These are phyloP conservation scores for Chaetomium strumarium DNA, from an alignment of 2,329 filamentous ascomycete genomes.

Conservation along the genomic window DNA sequence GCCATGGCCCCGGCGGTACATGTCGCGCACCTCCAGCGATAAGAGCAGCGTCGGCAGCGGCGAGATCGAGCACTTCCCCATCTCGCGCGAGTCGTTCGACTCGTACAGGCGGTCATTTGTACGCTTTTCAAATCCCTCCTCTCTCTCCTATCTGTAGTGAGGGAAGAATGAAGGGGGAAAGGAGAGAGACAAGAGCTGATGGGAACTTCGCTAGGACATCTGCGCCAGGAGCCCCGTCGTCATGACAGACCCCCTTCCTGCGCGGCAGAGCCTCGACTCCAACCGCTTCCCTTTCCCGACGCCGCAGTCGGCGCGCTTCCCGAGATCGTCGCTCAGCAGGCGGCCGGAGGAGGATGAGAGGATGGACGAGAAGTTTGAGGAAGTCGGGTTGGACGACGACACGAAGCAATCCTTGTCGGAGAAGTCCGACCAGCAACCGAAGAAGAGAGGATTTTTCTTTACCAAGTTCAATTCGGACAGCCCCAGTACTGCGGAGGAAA, in stretches of 20 bases:
- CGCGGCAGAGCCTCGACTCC: conserved; percentile 77
- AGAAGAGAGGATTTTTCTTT: conserved; percentile 79
- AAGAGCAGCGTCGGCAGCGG: conserved; percentile 55
- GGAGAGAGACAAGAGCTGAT: background rate
- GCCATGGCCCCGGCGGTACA: conserved; percentile 62
- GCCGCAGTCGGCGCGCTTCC: conserved; percentile 22
- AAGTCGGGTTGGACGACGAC: conserved; percentile 81
- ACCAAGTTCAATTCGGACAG: conserved; percentile 67
- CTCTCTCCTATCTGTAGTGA: background rate
- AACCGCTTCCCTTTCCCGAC: conserved; percentile 53
- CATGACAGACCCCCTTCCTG: conserved; percentile 40
- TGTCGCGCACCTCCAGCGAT: conserved; percentile 51
- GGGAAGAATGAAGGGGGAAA: background rate
- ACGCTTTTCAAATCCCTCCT: conserved; percentile 34
- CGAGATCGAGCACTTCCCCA: conserved; percentile 89
- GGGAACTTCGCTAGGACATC: conserved; percentile 64
- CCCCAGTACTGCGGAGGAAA: conserved; percentile 26
- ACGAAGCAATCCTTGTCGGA: conserved; percentile 29
- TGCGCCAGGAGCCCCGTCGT: conserved; percentile 75
- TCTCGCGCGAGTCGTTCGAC: conserved; percentile 94
- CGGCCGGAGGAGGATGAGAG: conserved; percentile 55
- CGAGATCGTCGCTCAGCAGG: conserved; percentile 55
- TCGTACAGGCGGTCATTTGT: conserved; percentile 95
- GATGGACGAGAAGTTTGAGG: conserved; percentile 59
- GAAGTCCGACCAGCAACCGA: conserved; percentile 37